These are phyloP conservation scores for Hypoxylon rickii DNA, from an alignment of 495 filamentous ascomycete genomes.

Conservation along the genomic window DNA sequence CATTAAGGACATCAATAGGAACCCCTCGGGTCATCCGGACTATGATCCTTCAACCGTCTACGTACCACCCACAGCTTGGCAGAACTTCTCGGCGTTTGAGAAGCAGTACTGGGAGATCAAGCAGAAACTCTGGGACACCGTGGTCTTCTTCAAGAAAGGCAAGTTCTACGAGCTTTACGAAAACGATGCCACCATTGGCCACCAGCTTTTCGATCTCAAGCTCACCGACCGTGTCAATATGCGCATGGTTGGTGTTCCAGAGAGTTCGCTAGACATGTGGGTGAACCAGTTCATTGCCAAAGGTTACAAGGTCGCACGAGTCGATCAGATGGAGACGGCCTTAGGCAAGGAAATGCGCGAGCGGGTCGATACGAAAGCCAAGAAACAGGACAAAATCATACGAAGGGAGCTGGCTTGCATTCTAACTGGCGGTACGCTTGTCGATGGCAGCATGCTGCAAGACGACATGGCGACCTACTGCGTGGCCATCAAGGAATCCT, in stretches of 20 bases:
- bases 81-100: conserved; percentile 88
- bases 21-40: conserved; percentile 80
- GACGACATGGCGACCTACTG: conserved; percentile 98
- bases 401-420: conserved; percentile 87
- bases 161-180: conserved; percentile 99
- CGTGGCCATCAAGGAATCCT: conserved; percentile 90
- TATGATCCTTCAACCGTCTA: conserved; percentile 92
- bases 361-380: conserved; percentile 62
- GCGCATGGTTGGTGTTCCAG: conserved; percentile 96
- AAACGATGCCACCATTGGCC: conserved; percentile 95
- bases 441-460: conserved; percentile 95
- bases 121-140: conserved; percentile 93
- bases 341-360: conserved; percentile 98
- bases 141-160: conserved; percentile 99
- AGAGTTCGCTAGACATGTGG: conserved; percentile 89
- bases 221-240: conserved; percentile 98
- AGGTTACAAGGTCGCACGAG: conserved; percentile 92
- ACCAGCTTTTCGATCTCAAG: conserved; percentile 97
- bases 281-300: conserved; percentile 93
- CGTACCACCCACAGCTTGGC: conserved; percentile 77
- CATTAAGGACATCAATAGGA: conserved; percentile 77
- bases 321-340: conserved; percentile 95
- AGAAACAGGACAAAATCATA: conserved; percentile 87
- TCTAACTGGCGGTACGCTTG: conserved; percentile 87
- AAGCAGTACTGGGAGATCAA: conserved; percentile 99